Percentiles rank a stretch among this genome's conserved stretches.
Conservation (phyloP, 2,329 filamentous ascomycete genomes). For the Xylariaceae sp. region DNA sequence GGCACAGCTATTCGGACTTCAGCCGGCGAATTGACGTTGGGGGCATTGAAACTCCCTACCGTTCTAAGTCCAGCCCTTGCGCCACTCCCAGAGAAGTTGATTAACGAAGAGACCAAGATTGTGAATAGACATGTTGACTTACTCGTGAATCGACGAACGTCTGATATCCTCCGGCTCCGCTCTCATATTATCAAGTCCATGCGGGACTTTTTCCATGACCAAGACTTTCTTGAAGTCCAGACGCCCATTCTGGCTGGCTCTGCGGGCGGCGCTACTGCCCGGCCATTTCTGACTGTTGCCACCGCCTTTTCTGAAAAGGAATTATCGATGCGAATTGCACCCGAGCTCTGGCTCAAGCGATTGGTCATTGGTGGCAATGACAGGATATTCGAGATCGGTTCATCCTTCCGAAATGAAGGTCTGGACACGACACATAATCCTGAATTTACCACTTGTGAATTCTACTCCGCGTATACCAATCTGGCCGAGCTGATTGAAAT, state of each 20-base stretch:
- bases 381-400: slow-evolving; percentile 90
- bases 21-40: slow-evolving; percentile 78
- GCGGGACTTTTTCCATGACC: slow-evolving; percentile 73
- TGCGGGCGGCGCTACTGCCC: slow-evolving; percentile 86
- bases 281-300: slow-evolving; percentile 82
- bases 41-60: slow-evolving; percentile 70
- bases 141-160: slow-evolving; percentile 72
- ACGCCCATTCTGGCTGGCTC: slow-evolving; percentile 85
- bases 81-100: slow-evolving; percentile 74
- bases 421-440: slow-evolving; percentile 93
- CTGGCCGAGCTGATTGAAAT: slow-evolving; percentile 75
- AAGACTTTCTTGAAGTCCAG: slow-evolving; percentile 83
- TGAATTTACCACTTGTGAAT: slow-evolving; percentile 97
- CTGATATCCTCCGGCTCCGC: slow-evolving; percentile 75
- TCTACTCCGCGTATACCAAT: slow-evolving; percentile 86
- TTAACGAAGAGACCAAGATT: slow-evolving; percentile 74
- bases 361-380: slow-evolving; percentile 89
- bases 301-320: slow-evolving; percentile 76
- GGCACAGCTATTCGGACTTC: slow-evolving; percentile 74
- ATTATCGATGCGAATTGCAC: slow-evolving; percentile 85
- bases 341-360: slow-evolving; percentile 93
- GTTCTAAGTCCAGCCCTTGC: slow-evolving; percentile 81
- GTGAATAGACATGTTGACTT: slow-evolving; percentile 86
- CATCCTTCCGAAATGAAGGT: slow-evolving; percentile 92
- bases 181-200: slow-evolving; percentile 77